Conservation (phyloP, 805 yeast genomes). For the Zygotorulaspora danielsina region DNA sequence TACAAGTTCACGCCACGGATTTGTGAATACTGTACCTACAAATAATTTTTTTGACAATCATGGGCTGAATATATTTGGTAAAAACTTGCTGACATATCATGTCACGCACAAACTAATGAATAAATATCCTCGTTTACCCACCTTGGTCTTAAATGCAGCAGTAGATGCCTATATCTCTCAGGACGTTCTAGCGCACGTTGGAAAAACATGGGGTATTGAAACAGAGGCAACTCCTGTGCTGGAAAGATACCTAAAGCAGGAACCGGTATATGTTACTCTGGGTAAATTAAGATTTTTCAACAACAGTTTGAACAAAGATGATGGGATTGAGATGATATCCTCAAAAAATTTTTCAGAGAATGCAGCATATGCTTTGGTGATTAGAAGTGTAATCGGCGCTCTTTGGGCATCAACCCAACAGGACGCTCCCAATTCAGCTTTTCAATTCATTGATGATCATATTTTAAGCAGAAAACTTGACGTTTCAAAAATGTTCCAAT, state of each 20-base stretch:
- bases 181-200: slow-evolving; percentile 60
- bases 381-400: slow-evolving; percentile 79
- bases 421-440: slow-evolving; percentile 53
- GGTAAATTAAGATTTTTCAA: slow-evolving; percentile 61
- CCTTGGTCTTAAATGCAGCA: slow-evolving; percentile 68
- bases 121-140: slow-evolving; percentile 87
- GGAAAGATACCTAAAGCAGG: slow-evolving; percentile 63
- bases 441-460: slow-evolving; percentile 66
- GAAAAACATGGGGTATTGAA: slow-evolving; percentile 85
- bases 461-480: slow-evolving; percentile 80
- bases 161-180: slow-evolving; percentile 72
- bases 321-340: slow-evolving; percentile 49
- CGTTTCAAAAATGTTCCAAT: slow-evolving; percentile 66
- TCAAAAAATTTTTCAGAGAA: slow-evolving; percentile 36
- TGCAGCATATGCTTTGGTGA: slow-evolving; percentile 57
- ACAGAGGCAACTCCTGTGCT: slow-evolving; percentile 60
- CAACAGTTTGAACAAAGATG: slow-evolving; percentile 34
- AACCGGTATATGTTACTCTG: slow-evolving; percentile 58
- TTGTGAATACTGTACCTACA: slow-evolving; percentile 32
- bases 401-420: slow-evolving; percentile 57
- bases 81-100: slow-evolving; percentile 67
- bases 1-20: slow-evolving; percentile 17
- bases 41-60: slow-evolving; percentile 61
- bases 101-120: slow-evolving; percentile 68
- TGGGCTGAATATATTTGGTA: slow-evolving; percentile 80